Evolutionary conservation across 371 early-diverging fungal species (phyloP).

Genomic region (Zychaea mexicana): DNA sequence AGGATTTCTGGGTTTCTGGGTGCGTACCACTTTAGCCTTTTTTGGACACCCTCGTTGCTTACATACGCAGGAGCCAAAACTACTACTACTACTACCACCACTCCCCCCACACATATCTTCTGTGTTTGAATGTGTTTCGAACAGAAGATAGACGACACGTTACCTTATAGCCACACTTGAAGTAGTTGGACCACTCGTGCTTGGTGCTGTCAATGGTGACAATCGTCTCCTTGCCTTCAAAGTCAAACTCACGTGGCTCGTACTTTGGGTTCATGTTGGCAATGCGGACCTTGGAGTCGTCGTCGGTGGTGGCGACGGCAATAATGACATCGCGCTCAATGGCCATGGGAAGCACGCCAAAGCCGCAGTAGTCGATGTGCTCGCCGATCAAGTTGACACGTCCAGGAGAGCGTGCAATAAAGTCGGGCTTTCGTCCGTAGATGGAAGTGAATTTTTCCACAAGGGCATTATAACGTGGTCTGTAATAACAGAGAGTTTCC

Average conservation of each 20-base stretch:
- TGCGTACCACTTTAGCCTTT: too few relatives aligned
- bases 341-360: conserved; percentile 95
- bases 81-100: not conserved
- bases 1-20: too few relatives aligned
- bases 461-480: conserved; percentile 62
- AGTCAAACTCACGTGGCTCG: conserved; percentile 62
- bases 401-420: conserved; percentile 89
- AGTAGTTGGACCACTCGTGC: conserved; percentile 87
- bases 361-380: conserved; percentile 96
- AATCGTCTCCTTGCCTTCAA: conserved; percentile 46
- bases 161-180: conserved; percentile 84
- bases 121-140: not conserved
- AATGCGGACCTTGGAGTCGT: conserved; percentile 56
- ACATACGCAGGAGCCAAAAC: too few relatives aligned
- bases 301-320: conserved; percentile 63
- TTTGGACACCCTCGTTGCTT: too few relatives aligned
- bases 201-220: conserved; percentile 71
- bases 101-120: not conserved
- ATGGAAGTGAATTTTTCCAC: conserved; percentile 54
- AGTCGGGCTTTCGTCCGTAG: conserved; percentile 73
- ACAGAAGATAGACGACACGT: not conserved
- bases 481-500: conserved; percentile 10
- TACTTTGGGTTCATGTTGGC: conserved; percentile 71
- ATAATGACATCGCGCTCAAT: conserved; percentile 87
- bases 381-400: conserved; percentile 96